phyloP scores from a whole-genome alignment of 176 grass and related monocot genomes.

The Calamus simplicifolius region DNA sequence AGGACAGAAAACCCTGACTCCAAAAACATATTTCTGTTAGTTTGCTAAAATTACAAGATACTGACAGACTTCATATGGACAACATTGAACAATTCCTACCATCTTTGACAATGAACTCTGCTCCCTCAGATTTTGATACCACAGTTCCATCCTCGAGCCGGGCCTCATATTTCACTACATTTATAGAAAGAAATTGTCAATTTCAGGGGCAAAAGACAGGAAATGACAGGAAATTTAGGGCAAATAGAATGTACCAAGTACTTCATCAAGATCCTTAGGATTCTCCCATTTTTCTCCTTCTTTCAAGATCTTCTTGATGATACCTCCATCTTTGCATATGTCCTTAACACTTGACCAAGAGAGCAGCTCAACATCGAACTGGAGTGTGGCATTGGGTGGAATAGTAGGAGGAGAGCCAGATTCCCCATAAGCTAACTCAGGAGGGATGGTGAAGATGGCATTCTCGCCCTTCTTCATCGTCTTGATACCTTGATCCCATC shows the following conservation, averaged over 20 bases:
- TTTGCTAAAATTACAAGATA: too few relatives aligned
- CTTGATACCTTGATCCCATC: constrained; percentile 96
- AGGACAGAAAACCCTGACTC: constrained; percentile 68
- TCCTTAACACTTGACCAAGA: constrained; percentile 89
- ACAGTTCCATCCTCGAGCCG: constrained; percentile 67
- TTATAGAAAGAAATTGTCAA: neutral
- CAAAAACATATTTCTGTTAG: neutral
- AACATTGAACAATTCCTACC: constrained; percentile 22
- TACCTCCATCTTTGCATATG: constrained; percentile 90
- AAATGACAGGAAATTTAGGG: too few relatives aligned
- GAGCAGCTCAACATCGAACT: constrained; percentile 93
- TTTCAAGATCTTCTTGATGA: constrained; percentile 79
- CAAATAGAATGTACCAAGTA: constrained; percentile 47
- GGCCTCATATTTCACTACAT: constrained; percentile 79
- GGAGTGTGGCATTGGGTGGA: constrained; percentile 75
- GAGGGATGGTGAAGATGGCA: constrained; percentile 89
- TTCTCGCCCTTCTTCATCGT: constrained; percentile 99
- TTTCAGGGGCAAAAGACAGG: neutral
- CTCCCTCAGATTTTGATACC: constrained; percentile 63
- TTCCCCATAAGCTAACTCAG: constrained; percentile 85
- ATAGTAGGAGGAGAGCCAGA: constrained; percentile 82
- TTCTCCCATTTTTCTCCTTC: constrained; percentile 97
- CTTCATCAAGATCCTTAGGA: constrained; percentile 90
- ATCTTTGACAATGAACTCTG: constrained; percentile 88
- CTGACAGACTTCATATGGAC: too few relatives aligned